These are phyloP conservation scores for Kingdonia uniflora DNA, from an alignment of 164 flowering plant genomes.

Conservation along the genomic window DNA sequence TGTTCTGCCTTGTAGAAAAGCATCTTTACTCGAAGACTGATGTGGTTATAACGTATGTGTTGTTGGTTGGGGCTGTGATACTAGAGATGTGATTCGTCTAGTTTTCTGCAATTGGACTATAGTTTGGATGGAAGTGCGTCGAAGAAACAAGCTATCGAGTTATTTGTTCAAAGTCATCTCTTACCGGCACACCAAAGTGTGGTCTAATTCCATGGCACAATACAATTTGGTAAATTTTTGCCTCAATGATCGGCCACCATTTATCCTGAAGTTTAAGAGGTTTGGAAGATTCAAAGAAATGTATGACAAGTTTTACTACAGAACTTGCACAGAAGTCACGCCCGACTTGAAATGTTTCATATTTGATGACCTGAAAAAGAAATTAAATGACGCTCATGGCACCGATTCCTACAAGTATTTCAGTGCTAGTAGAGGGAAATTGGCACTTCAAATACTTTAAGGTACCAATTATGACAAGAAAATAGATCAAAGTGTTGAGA, in stretches of 20 bases:
- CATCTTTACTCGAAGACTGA: background rate
- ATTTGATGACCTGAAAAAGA: constrained; percentile 11
- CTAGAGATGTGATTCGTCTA: background rate
- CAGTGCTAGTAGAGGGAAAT: constrained; percentile 7
- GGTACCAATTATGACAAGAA: background rate
- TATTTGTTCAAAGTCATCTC: background rate
- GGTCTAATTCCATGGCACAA: constrained; percentile 12
- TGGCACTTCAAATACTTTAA: constrained; percentile 6
- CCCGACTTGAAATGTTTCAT: constrained; percentile 10
- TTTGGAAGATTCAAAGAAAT: background rate
- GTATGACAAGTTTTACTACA: background rate
- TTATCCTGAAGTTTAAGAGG: background rate
- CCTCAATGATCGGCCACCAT: background rate
- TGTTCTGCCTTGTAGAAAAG: background rate
- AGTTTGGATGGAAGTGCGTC: background rate
- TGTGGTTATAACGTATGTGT: background rate
- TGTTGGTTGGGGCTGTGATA: background rate
- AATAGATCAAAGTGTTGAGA: no score
- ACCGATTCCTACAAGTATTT: constrained; percentile 6
- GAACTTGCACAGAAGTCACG: background rate
- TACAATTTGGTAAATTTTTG: constrained; percentile 11
- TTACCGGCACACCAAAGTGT: background rate
- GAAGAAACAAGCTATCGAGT: background rate
- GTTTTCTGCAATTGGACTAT: constrained; percentile 5
- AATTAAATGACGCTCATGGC: constrained; percentile 1